Evolutionary conservation across 345 rosid genomes (phyloP), one percentile per base, ranked within the genome.

Genomic region (Sonneratia caseolaris): DNA sequence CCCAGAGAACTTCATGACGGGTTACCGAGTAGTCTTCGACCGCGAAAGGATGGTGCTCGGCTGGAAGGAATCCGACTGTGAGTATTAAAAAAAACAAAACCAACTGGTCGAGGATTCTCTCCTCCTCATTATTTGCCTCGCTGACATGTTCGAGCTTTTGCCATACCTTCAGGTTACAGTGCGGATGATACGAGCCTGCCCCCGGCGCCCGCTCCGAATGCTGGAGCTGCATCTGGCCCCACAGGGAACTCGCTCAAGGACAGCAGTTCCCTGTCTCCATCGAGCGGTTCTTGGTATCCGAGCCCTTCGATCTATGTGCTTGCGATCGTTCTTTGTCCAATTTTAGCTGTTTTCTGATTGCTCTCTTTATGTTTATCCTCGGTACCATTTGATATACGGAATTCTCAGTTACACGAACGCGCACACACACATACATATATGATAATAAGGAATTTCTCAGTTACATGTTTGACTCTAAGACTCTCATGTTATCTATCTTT

Each of bases 1-100:
- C 15, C 15, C 91, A 91, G 96, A 91, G 80, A 91, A 91, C 82
- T 89, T 91, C 82, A 88, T 91, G 97, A 88, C 85, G 0, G 93
- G 92, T 68, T 83, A 91, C 70, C 86, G 78, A 0, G 74, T 91
- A 24, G 83, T 91, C 70, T 91, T 91, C 68, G 82, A 89, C 76
- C 90, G 89, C 1, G 93, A 91, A 77, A 86, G 81, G 74, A 80
- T 83, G 57, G 62, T 81, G 32, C 81, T 91, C 40, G 89, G 92
- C 11, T 91, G 96, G 96, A 88, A 73, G 80, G 80, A 72, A 78
- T 83, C 96, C 55, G 69, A 88, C 73, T 91, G 97, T 91, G 81
- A 89, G 93, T 83, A n/a, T n/a, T n/a, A n/a, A n/a, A n/a, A n/a
- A 66, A 37, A 66, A 3, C 15, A 32, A 12, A 45, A 47, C 51